Conservation (phyloP, 306 rosid genomes). For the Psophocarpus tetragonolobus region DNA sequence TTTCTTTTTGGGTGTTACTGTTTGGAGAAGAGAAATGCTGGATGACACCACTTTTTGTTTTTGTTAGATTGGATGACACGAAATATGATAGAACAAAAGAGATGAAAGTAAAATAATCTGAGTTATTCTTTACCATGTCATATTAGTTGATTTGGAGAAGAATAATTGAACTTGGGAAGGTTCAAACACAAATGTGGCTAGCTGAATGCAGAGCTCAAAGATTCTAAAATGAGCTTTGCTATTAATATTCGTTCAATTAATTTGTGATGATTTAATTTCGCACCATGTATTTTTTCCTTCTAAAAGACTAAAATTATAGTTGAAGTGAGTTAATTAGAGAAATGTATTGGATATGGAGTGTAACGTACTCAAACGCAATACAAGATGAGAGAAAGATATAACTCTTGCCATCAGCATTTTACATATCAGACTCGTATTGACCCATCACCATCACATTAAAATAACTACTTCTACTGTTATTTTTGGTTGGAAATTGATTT, state of each 20-base stretch:
- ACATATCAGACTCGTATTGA: neutral
- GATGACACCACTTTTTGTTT: too few species aligned
- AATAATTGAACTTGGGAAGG: neutral
- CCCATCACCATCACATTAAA: too few species aligned
- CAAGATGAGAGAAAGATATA: neutral
- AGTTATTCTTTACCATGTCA: neutral
- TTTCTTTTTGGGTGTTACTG: neutral
- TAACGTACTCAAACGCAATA: neutral
- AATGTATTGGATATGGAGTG: neutral
- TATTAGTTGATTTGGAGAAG: neutral
- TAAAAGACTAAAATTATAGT: neutral
- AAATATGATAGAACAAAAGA: neutral
- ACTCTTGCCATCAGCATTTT: neutral
- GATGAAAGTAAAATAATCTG: neutral
- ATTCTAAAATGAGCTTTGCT: too few species aligned
- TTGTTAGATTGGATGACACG: neutral
- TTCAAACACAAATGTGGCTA: neutral
- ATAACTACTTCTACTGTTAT: too few species aligned
- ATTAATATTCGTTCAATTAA: too few species aligned
- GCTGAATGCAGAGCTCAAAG: neutral
- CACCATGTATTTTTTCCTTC: too few species aligned
- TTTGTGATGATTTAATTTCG: too few species aligned
- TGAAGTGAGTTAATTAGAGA: neutral
- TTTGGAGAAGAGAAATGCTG: neutral
- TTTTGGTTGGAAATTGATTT: too few species aligned